A percentile compares a stretch with the other conserved stretches of the same genome.
phyloP scores from a whole-genome alignment of 495 filamentous ascomycete species.

The Talaromyces ruber region DNA sequence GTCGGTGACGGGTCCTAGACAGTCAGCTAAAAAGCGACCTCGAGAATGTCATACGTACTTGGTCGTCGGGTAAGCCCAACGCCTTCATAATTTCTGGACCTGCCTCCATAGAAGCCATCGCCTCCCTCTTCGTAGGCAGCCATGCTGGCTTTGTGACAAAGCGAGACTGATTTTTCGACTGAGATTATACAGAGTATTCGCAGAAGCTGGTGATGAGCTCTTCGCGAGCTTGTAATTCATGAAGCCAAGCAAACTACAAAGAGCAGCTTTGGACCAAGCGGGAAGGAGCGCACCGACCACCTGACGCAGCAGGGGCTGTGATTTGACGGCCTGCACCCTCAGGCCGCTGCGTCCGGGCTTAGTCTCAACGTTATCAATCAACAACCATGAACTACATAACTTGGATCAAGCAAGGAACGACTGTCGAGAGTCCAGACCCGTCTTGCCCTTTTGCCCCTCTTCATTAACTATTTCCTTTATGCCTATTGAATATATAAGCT shows the following conservation, averaged over 20 bases:
- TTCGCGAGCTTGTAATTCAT: neutral
- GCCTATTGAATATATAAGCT: neutral
- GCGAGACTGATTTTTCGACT: neutral
- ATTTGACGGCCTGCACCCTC: neutral
- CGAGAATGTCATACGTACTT: slow-evolving; percentile 19
- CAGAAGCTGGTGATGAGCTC: neutral
- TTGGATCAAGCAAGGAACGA: neutral
- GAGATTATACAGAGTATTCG: neutral
- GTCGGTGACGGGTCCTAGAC: slow-evolving; percentile 71
- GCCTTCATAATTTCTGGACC: slow-evolving; percentile 29
- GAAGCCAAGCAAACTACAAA: neutral
- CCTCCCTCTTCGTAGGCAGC: slow-evolving; percentile 36
- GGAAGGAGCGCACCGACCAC: neutral
- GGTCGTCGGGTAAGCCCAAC: slow-evolving; percentile 33
- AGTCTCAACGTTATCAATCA: neutral
- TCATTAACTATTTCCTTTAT: neutral
- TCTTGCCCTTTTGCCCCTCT: neutral
- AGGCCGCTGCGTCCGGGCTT: neutral
- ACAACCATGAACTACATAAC: no score
- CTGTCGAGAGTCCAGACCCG: neutral
- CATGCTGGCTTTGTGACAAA: slow-evolving; percentile 16
- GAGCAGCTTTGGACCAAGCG: neutral
- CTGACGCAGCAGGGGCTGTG: neutral
- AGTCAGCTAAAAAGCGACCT: neutral
- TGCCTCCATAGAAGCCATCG: slow-evolving; percentile 24